Conservation (phyloP, 257 asterid genomes). For the Apocynum venetum region DNA sequence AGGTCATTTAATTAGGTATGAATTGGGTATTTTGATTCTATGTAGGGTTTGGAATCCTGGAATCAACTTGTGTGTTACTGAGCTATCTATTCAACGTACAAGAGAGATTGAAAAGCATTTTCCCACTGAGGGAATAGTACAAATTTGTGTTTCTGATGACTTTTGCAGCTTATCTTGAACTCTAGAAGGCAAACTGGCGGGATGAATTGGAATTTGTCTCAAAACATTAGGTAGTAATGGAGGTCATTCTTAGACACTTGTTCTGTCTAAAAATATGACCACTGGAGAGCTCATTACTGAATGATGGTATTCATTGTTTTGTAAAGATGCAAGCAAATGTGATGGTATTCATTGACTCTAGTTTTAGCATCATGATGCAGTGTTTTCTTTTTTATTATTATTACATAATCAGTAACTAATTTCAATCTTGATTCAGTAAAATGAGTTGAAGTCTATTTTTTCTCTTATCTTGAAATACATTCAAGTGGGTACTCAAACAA, state of each 20-base stretch:
- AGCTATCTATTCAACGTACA: slow-evolving; percentile 62
- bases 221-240: slow-evolving; percentile 46
- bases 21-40: no score
- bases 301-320: slow-evolving; percentile 49
- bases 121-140: slow-evolving; percentile 66
- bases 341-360: slow-evolving; percentile 3
- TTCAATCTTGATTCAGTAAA: neutral
- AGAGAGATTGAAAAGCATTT: slow-evolving; percentile 72
- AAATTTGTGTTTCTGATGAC: neutral
- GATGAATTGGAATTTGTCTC: slow-evolving; percentile 67
- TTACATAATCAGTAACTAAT: neutral
- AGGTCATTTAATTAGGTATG: no score
- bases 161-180: slow-evolving; percentile 3
- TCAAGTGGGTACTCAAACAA: neutral
- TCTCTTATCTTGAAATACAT: neutral
- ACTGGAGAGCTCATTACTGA: no score
- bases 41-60: slow-evolving; percentile 48
- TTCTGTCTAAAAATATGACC: slow-evolving; percentile 32
- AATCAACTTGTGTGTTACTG: slow-evolving; percentile 58
- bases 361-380: no score
- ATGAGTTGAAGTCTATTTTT: neutral
- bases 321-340: slow-evolving; percentile 62
- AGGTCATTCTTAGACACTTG: slow-evolving; percentile 50
- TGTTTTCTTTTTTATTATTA: no score
- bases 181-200: slow-evolving; percentile 4